Evolutionary conservation across 208 protist species (phyloP).

Genomic region (Polymyxa betae): DNA sequence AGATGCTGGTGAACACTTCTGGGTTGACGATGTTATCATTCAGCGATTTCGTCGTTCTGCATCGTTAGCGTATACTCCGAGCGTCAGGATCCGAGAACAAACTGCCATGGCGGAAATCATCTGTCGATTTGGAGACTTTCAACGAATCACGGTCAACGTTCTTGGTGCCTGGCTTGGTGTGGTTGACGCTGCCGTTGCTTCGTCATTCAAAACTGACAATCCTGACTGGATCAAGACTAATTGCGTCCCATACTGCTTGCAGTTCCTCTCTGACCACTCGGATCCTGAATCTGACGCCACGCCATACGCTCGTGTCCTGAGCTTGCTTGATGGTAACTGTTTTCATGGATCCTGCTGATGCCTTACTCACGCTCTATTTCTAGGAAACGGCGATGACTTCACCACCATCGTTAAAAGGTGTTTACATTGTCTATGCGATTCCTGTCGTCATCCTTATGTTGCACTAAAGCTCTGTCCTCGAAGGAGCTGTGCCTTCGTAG

Average conservation of each 20-base stretch:
- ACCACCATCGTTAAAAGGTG: not conserved
- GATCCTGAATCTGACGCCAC: not conserved
- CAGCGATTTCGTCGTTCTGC: not conserved
- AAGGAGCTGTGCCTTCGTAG: not conserved
- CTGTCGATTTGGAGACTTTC: slow-evolving; percentile 1
- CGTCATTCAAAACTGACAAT: not conserved
- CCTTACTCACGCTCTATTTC: not conserved
- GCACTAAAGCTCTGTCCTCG: not conserved
- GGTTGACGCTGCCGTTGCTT: not conserved
- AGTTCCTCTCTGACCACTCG: not conserved
- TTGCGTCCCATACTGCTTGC: not conserved
- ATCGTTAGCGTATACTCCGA: not conserved
- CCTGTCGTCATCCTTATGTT: not conserved
- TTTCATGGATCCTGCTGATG: not conserved
- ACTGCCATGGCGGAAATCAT: not conserved
- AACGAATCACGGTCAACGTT: not conserved
- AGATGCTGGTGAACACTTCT: not conserved
- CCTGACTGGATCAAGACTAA: not conserved
- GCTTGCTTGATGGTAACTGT: not conserved
- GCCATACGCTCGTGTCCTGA: not conserved
- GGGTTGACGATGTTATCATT: not conserved
- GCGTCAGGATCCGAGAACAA: not conserved
- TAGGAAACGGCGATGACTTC: not conserved
- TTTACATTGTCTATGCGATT: not conserved
- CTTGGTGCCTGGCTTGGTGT: not conserved